These are phyloP conservation scores for Cordyceps tenuipes DNA, from an alignment of 2,329 filamentous ascomycete species.

Conservation along the genomic window DNA sequence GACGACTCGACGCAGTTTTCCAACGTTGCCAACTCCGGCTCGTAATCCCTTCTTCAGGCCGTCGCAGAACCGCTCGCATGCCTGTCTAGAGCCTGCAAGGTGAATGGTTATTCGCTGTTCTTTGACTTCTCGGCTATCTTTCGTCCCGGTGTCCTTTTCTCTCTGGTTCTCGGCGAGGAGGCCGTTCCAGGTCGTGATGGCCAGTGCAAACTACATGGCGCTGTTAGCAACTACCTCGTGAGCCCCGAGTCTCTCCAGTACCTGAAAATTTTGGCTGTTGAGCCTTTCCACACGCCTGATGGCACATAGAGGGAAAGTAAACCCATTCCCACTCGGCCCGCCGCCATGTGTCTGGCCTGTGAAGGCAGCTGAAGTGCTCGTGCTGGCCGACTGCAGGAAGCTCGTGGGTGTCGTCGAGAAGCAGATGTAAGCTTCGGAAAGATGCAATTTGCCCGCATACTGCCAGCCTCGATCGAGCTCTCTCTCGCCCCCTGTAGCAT, in stretches of 20 bases:
- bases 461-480: slow-evolving; percentile 69
- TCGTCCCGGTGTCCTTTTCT: slow-evolving; percentile 32
- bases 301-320: slow-evolving; percentile 85
- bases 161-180: slow-evolving; percentile 49
- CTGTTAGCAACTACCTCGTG: neutral
- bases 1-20: slow-evolving; percentile 72
- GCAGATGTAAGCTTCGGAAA: slow-evolving; percentile 91
- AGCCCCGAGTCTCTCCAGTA: slow-evolving; percentile 21
- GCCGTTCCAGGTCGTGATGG: slow-evolving; percentile 91
- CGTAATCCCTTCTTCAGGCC: slow-evolving; percentile 84
- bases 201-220: slow-evolving; percentile 64
- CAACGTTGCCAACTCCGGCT: slow-evolving; percentile 79
- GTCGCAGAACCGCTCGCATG: slow-evolving; percentile 94
- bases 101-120: slow-evolving; percentile 89
- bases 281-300: slow-evolving; percentile 87
- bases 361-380: slow-evolving; percentile 72
- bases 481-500: slow-evolving; percentile 61
- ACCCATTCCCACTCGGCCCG: slow-evolving; percentile 89
- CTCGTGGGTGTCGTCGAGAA: slow-evolving; percentile 91
- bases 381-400: slow-evolving; percentile 72
- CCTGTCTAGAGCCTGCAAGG: slow-evolving; percentile 77
- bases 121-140: slow-evolving; percentile 35
- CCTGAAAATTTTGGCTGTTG: slow-evolving; percentile 80
- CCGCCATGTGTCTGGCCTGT: slow-evolving; percentile 89
- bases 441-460: slow-evolving; percentile 85